Base-by-base conservation (phyloP, 2,329 filamentous ascomycete species). In the Thielaviopsis populi region DNA sequence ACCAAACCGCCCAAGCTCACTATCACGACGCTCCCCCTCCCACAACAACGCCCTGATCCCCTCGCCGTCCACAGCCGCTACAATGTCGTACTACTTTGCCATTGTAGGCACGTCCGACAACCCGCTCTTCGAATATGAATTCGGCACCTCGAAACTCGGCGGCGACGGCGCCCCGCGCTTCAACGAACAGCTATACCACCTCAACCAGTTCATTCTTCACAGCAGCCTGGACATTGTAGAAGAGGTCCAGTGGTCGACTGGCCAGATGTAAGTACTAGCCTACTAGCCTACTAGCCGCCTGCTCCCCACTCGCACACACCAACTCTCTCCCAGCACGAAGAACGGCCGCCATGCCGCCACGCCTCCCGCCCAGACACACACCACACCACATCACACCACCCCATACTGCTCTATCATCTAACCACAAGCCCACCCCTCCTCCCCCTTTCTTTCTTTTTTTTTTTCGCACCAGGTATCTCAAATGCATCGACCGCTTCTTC, bases 51-150 rank as follows among this genome's bases (percentile, higher is more conserved):
- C 50, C 17, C 10, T n/a, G 17, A 0, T 13, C 22, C 2, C 7
- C 5, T 40, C 15, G 41, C 13, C 42, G 27, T 17, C 30, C 15
- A 3, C 33, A 43, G 30, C 40, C 24, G 2, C 40, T 53, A 19
- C 30, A 68, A 97, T 97, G 94, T 96, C 91, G 66, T 99, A 97
- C 81, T 96, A 96, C 79, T 97, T 99, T 77, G 89, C 89, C 72
- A 96, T 99, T 69, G 84, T 99, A 74, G 94, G 91, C 72, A 95
- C 91, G 24, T 89, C 90, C 70, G 94, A 99, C 78, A 95, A 92
- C 72, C 92, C 94, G 41, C 83, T 99, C 69, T 99, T 97, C 77
- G 92, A 95, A 77, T 84, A 95, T 75, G 91, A 96, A 73, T 99
- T 99, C 74, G 94, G 94, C 70, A 96, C 92, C 46, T 95, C 90